Percentiles rank a stretch among this genome's conserved stretches.
These are phyloP conservation scores for Neofusicoccum cordaticola DNA, from an alignment of 2,329 filamentous ascomycete genomes.

Conservation along the genomic window DNA sequence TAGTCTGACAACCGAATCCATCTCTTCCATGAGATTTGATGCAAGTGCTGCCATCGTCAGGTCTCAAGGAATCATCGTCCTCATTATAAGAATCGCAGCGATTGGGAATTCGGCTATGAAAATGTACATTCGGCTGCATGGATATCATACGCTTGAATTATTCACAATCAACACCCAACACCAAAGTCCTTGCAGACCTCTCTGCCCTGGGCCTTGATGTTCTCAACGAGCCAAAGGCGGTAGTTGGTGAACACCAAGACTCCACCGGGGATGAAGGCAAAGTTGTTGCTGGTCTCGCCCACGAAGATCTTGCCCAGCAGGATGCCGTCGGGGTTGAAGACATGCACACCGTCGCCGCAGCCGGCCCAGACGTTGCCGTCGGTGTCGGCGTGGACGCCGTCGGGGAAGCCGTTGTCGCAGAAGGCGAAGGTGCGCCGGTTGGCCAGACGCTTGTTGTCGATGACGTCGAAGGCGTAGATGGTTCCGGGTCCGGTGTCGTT, in stretches of 20 bases:
- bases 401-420: constrained; percentile 53
- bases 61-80: no score
- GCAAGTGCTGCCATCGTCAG: no score
- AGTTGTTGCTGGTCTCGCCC: constrained; percentile 38
- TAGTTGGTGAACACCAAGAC: constrained; percentile 36
- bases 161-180: background rate
- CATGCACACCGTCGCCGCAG: constrained; percentile 54
- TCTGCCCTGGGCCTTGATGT: constrained; percentile 32
- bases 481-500: constrained; percentile 41
- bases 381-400: constrained; percentile 57
- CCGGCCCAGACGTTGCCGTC: constrained; percentile 57
- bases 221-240: constrained; percentile 37
- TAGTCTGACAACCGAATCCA: no score
- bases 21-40: no score
- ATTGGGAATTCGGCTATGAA: no score
- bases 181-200: constrained; percentile 37
- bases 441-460: constrained; percentile 35
- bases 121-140: no score
- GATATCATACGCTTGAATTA: no score
- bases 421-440: constrained; percentile 55
- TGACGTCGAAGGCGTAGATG: constrained; percentile 44
- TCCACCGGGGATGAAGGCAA: constrained; percentile 35
- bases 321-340: constrained; percentile 51
- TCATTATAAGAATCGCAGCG: no score
- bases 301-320: constrained; percentile 59